A percentile compares a stretch with the other conserved stretches of the same genome.
Conservation (phyloP, 2,329 filamentous ascomycete species). For the Talaromyces sp. region DNA sequence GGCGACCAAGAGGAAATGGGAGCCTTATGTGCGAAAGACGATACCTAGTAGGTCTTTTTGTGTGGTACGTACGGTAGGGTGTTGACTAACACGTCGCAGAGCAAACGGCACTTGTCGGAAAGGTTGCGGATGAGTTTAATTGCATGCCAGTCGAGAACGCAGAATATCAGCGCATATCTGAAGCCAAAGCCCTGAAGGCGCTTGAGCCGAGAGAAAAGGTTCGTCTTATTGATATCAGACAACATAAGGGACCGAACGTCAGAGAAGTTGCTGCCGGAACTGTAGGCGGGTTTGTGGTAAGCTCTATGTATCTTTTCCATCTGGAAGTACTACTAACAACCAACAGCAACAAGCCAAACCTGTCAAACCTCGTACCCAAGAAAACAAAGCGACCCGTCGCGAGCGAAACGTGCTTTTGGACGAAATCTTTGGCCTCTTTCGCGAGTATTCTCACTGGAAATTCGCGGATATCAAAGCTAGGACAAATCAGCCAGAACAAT, state of each 20-base stretch:
- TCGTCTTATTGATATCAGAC: conserved; percentile 46
- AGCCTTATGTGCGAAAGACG: conserved; percentile 57
- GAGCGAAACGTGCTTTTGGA: conserved; percentile 84
- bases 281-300: conserved; percentile 43
- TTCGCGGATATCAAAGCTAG: conserved; percentile 76
- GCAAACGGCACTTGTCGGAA: conserved; percentile 71
- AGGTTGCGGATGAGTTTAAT: conserved; percentile 71
- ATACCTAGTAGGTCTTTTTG: conserved; percentile 63
- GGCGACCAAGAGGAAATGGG: conserved; percentile 52
- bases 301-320: conserved; percentile 25
- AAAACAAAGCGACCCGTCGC: conserved; percentile 86
- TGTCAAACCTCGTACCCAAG: conserved; percentile 54
- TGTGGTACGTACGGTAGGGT: not conserved
- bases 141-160: conserved; percentile 69
- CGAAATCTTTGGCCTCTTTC: conserved; percentile 77
- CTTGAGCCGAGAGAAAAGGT: conserved; percentile 60
- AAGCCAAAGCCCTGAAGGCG: conserved; percentile 56
- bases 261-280: conserved; percentile 50
- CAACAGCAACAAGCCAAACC: conserved; percentile 49
- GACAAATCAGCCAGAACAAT: conserved; percentile 87
- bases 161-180: conserved; percentile 63
- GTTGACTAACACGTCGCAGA: conserved; percentile 49
- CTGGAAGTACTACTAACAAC: conserved; percentile 11
- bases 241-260: conserved; percentile 55
- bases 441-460: conserved; percentile 86